Conservation (phyloP, 2,329 filamentous ascomycete species). For the Colletotrichum scovillei region DNA sequence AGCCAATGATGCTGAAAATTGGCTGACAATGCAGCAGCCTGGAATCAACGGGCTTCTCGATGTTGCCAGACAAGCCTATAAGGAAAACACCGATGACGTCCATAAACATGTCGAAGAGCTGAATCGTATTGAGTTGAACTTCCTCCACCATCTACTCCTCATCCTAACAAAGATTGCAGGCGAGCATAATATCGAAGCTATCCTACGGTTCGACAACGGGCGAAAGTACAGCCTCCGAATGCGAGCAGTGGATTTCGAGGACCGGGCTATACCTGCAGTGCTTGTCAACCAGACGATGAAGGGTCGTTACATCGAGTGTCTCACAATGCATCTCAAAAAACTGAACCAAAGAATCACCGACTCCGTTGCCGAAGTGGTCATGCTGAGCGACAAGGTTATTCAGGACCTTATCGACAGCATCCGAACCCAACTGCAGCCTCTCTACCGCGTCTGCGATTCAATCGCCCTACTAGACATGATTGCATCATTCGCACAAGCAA, state of each 20-base stretch:
- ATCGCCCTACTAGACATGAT: slow-evolving; percentile 91
- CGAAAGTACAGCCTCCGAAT: slow-evolving; percentile 86
- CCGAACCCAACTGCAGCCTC: slow-evolving; percentile 74
- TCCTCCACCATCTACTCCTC: no score
- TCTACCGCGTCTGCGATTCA: slow-evolving; percentile 89
- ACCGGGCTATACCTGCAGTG: slow-evolving; percentile 68
- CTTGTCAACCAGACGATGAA: slow-evolving; percentile 83
- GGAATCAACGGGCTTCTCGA: slow-evolving; percentile 89
- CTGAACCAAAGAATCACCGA: slow-evolving; percentile 82
- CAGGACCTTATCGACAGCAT: slow-evolving; percentile 78
- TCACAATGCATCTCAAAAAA: slow-evolving; percentile 87
- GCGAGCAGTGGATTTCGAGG: slow-evolving; percentile 70
- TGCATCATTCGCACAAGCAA: slow-evolving; percentile 78
- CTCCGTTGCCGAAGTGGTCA: slow-evolving; percentile 84
- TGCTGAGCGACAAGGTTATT: slow-evolving; percentile 83
- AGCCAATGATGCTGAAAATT: not conserved
- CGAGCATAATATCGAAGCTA: slow-evolving; percentile 67
- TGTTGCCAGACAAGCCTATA: slow-evolving; percentile 88
- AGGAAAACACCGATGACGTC: slow-evolving; percentile 85
- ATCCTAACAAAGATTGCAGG: slow-evolving; percentile 48
- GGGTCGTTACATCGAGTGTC: slow-evolving; percentile 84
- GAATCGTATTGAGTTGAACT: slow-evolving; percentile 59
- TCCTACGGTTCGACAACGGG: slow-evolving; percentile 79
- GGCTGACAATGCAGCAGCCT: slow-evolving; percentile 57
- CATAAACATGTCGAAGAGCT: slow-evolving; percentile 77